phyloP scores from a whole-genome alignment of 2,329 filamentous ascomycete species.

The Fusarium nanum region DNA sequence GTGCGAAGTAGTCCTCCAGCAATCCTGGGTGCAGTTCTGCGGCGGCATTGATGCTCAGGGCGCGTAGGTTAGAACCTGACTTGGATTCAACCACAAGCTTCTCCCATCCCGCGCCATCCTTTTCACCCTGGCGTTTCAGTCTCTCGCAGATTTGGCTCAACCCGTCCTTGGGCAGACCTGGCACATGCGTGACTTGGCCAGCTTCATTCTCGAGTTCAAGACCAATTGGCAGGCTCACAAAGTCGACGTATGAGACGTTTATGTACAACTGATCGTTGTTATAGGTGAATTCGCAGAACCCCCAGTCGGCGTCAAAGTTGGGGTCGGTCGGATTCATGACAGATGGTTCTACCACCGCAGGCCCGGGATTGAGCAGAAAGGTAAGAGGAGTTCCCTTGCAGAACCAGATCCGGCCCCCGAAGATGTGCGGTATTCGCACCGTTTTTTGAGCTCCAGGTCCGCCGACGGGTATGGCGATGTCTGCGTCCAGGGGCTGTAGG shows the following conservation, averaged over 20 bases:
- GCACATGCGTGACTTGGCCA: conserved; percentile 59
- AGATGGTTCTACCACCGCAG: conserved; percentile 79
- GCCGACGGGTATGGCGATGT: conserved; percentile 74
- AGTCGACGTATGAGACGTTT: conserved; percentile 82
- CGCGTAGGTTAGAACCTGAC: conserved; percentile 59
- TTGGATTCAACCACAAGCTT: conserved; percentile 60
- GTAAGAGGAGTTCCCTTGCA: conserved; percentile 68
- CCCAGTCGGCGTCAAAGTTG: conserved; percentile 72
- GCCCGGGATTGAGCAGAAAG: conserved; percentile 77
- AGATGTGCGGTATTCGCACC: conserved; percentile 75
- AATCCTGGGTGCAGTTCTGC: conserved; percentile 57
- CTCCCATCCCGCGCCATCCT: conserved; percentile 64
- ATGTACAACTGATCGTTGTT: conserved; percentile 71
- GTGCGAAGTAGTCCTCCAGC: conserved; percentile 62
- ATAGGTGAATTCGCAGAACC: conserved; percentile 77
- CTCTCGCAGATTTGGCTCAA: conserved; percentile 58
- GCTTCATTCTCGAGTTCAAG: conserved; percentile 62
- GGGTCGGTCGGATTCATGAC: conserved; percentile 73
- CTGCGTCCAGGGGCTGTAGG: conserved; percentile 62
- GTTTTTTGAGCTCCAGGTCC: conserved; percentile 68
- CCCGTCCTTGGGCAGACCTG: conserved; percentile 61
- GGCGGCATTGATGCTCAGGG: conserved; percentile 65
- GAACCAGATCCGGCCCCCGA: conserved; percentile 79
- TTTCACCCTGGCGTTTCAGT: conserved; percentile 58
- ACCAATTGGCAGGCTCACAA: conserved; percentile 73